Evolutionary conservation across 1,284 basidiomycete genomes (phyloP), one percentile per base, ranked within the genome.

Genomic region (Megacollybia platyphylla): DNA sequence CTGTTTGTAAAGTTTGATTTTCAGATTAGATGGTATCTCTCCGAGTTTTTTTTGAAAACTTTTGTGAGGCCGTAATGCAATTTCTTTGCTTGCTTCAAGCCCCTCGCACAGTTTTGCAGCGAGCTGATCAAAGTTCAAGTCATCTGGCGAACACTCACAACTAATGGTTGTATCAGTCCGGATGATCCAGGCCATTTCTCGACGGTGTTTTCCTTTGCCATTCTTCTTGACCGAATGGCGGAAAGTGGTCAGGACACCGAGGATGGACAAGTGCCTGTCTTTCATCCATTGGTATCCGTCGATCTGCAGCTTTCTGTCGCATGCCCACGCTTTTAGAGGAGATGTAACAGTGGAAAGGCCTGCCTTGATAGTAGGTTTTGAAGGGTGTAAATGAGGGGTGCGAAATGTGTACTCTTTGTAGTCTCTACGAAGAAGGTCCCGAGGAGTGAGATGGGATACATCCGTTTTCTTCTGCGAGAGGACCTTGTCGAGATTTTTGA

Each of bases 371-470:
- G 66, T 52, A 20, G 62, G 60, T 35, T 52, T 55, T 40, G 58
- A 57, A 8, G 57, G 46, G 6, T 57, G 55, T 62, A 62, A 67
- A 13, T 58, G 52, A 15, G 15, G 15, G 0, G 73, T 70, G 2
- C 60, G 57, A 51, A 74, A 64, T 2, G 56, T 52, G 57, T 90
- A 93, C 53, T 93, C 80, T 60, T 98, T 97, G 70, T 93, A 98
- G 60, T 97, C 94, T 13, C 94, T 68, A 13, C 85, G 68, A 3
- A 97, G 70, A 24, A 97, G 74, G 52, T 97, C 89, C 39, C 73
- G 66, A 0, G 79, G 77, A 28, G 64, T 65, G 20, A 97, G 69
- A 47, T 78, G 71, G 0, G 74, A 71, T 7, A 97, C 67, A 47
- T 84, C 74, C 3, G 54, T 56, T 57, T 97, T 97, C 59, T 75